Conservation (phyloP, 2,329 filamentous ascomycete genomes). For the Exophiala spinifera region DNA sequence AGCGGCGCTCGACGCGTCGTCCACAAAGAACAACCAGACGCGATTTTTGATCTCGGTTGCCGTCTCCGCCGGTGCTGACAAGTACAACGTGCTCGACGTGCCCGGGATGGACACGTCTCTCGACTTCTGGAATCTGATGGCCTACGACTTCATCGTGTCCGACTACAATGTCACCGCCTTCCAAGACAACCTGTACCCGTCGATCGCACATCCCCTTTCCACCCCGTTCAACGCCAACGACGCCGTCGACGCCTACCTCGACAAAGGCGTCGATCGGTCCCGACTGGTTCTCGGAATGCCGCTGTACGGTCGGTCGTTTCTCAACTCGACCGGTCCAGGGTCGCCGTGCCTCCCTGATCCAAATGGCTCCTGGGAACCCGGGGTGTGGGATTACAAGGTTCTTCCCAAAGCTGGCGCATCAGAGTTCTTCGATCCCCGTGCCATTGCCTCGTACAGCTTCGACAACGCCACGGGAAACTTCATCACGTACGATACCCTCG, state of each 20-base stretch:
- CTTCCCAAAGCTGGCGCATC: constrained; percentile 67
- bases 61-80: constrained; percentile 51
- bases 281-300: constrained; percentile 92
- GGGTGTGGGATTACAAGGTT: constrained; percentile 84
- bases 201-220: constrained; percentile 52
- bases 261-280: constrained; percentile 58
- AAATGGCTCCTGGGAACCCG: constrained; percentile 77
- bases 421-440: constrained; percentile 61
- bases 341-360: constrained; percentile 68
- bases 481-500: constrained; percentile 73
- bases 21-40: constrained; percentile 19
- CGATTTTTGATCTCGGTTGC: constrained; percentile 28
- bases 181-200: constrained; percentile 73
- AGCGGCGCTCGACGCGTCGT: constrained; percentile 31
- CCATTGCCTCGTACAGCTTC: constrained; percentile 75
- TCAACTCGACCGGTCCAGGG: constrained; percentile 72
- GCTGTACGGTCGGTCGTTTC: constrained; percentile 83
- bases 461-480: constrained; percentile 61
- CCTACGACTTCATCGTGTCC: constrained; percentile 81
- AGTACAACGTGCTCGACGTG: constrained; percentile 62
- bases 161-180: constrained; percentile 74
- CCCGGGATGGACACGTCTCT: constrained; percentile 62
- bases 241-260: constrained; percentile 69
- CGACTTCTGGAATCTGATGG: constrained; percentile 81
- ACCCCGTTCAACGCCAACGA: constrained; percentile 76